Base-by-base conservation (phyloP, 192 early-diverging fungal species). In the Martensiomyces pterosporus region DNA sequence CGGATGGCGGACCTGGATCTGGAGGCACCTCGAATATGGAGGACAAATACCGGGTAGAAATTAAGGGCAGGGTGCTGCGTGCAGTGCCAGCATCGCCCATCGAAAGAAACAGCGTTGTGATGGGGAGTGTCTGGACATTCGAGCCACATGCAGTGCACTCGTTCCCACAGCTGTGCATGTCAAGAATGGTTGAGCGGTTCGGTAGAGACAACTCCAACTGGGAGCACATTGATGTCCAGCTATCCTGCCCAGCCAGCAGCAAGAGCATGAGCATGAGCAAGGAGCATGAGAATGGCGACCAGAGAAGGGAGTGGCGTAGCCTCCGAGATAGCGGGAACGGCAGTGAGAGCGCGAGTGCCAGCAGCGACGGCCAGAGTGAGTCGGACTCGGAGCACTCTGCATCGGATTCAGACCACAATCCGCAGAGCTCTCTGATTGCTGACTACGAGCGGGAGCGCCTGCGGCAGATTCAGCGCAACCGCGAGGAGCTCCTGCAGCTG, bases 71-170 rank as follows among this genome's bases (percentile, higher is more conserved):
- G 14, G 73, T 38, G 2, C 21, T 64, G 27, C 70, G 87, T 14
- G 79, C 70, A 12, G 82, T 91, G 12, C 91, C 91, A 19, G 54
- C 53, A 16, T 85, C 82, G 39, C 89, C 88, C 0, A 88, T 92
- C 17, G 83, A 84, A 39, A 78, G 89, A 33, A 85, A 88, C 24
- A 84, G 85, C 61, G 85, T 92, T 6, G 89, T 91, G 1, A 92
- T 93, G 88, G 92, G 91, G 16, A 92, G 89, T 4, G 87, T 89
- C 1, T 93, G 91, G 91, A 81, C 85, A 0, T 92, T 95, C 55
- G 82, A 83, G 21, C 50, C 54, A 14, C 67, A 73, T 42, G 41
- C 52, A 3, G 36, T 21, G 14, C 69, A 81, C 52, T 34, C 65
- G 2, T 86, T 92, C 53, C 75, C 81, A 4, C 75, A 81, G 9